phyloP scores from a whole-genome alignment of 352 stramenopile genomes.

The Pelagophyceae sp. region DNA sequence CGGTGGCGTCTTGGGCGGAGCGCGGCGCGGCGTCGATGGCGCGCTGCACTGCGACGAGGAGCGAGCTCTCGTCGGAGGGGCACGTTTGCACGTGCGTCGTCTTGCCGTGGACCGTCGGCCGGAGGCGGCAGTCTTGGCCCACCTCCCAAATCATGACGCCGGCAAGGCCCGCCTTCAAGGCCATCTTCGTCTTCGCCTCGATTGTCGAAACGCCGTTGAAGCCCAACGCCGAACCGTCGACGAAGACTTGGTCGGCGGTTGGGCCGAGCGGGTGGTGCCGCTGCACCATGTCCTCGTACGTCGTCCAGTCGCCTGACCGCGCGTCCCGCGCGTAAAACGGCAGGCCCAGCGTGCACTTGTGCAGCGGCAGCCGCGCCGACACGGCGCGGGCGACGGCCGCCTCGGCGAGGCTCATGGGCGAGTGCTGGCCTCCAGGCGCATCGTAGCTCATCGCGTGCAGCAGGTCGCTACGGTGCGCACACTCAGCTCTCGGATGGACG shows the following conservation, averaged over 20 bases:
- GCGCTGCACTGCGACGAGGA: background rate
- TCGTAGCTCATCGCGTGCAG: conserved; percentile 14
- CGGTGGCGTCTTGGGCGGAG: background rate
- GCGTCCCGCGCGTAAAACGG: conserved; percentile 1
- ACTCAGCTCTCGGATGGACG: too few species aligned
- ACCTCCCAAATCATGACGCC: conserved; percentile 20
- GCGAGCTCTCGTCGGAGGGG: background rate
- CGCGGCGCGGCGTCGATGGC: background rate
- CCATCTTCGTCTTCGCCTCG: background rate
- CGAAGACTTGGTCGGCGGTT: background rate
- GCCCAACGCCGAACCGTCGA: background rate
- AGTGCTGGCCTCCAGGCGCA: background rate
- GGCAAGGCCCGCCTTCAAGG: background rate
- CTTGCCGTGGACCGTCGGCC: background rate
- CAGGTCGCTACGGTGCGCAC: too few species aligned
- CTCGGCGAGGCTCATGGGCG: background rate
- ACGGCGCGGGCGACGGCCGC: background rate
- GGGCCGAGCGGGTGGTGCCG: background rate
- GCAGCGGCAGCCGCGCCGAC: background rate
- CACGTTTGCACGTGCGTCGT: background rate
- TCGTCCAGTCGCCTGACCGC: background rate
- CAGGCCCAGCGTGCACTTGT: conserved; percentile 14
- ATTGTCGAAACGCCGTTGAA: conserved; percentile 2
- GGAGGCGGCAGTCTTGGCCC: conserved; percentile 13
- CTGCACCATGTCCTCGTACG: conserved; percentile 11